phyloP scores from a whole-genome alignment of 495 filamentous ascomycete genomes.

The Bathelium albidoporum region DNA sequence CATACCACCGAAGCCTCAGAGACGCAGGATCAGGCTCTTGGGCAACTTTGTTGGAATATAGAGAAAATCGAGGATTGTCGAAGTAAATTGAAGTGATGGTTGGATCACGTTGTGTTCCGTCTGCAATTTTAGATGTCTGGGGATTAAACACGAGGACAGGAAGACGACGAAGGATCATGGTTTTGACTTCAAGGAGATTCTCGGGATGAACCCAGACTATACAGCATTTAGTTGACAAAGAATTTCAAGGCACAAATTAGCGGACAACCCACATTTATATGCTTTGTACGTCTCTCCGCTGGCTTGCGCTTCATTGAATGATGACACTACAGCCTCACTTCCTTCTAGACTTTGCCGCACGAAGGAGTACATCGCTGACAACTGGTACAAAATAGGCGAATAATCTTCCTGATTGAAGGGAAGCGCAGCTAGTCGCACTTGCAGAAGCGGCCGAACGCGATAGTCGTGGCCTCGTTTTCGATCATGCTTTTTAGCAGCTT shows the following conservation, averaged over 20 bases:
- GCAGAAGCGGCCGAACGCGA: conserved; percentile 78
- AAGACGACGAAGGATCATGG: conserved; percentile 77
- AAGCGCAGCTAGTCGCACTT: conserved; percentile 72
- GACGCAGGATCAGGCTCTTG: conserved; percentile 69
- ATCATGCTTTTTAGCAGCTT: conserved; percentile 98
- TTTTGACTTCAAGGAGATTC: conserved; percentile 93
- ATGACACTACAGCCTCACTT: conserved; percentile 28
- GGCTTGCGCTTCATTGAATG: conserved; percentile 28
- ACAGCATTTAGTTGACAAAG: neutral
- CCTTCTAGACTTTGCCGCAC: conserved; percentile 69
- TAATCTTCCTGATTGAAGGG: conserved; percentile 96
- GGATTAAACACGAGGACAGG: conserved; percentile 91
- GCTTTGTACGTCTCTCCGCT: conserved; percentile 67
- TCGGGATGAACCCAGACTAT: conserved; percentile 89
- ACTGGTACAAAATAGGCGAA: conserved; percentile 73
- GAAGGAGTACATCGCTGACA: conserved; percentile 93
- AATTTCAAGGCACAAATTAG: neutral
- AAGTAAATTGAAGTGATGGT: conserved; percentile 94
- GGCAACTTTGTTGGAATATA: conserved; percentile 78
- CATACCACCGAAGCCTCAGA: conserved; percentile 83
- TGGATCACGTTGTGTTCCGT: conserved; percentile 68
- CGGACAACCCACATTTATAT: conserved; percentile 58
- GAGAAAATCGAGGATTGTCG: conserved; percentile 70
- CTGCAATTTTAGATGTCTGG: conserved; percentile 63
- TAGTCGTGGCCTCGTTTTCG: conserved; percentile 69